Evolutionary conservation across 1,139 yeast genomes (phyloP).

Genomic region (Taiozyma sp.): DNA sequence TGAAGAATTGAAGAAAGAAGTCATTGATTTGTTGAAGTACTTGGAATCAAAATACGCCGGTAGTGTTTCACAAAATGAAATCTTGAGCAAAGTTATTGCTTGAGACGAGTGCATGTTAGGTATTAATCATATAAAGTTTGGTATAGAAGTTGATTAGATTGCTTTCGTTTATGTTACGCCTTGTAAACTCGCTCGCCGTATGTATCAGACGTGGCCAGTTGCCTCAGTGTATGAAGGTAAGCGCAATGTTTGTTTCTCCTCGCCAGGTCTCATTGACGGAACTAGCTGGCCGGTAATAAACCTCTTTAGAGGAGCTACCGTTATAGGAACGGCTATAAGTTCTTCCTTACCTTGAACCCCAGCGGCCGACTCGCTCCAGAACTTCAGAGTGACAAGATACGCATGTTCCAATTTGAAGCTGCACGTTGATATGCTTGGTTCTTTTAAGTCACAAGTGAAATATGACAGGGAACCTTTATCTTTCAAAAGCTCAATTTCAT

Average conservation of each 20-base stretch:
- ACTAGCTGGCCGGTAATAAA: neutral
- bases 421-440: neutral
- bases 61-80: constrained; percentile 50
- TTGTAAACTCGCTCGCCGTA: neutral
- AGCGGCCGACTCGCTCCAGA: neutral
- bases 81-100: constrained; percentile 47
- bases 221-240: neutral
- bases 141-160: neutral
- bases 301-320: neutral
- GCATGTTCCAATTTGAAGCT: neutral
- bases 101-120: constrained; percentile 1
- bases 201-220: neutral
- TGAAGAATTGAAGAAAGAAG: constrained; percentile 59
- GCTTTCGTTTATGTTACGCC: neutral
- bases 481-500: neutral
- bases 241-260: neutral
- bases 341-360: neutral
- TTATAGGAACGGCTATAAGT: neutral
- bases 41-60: constrained; percentile 64
- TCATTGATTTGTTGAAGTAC: constrained; percentile 67
- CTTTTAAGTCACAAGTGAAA: too few species aligned
- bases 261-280: neutral
- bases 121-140: neutral
- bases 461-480: neutral
- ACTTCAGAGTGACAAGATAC: neutral